A percentile compares a stretch with the other conserved stretches of the same genome.
Evolutionary conservation across 768 basidiomycete species (phyloP).

Genomic region (Austroboletus festivus): DNA sequence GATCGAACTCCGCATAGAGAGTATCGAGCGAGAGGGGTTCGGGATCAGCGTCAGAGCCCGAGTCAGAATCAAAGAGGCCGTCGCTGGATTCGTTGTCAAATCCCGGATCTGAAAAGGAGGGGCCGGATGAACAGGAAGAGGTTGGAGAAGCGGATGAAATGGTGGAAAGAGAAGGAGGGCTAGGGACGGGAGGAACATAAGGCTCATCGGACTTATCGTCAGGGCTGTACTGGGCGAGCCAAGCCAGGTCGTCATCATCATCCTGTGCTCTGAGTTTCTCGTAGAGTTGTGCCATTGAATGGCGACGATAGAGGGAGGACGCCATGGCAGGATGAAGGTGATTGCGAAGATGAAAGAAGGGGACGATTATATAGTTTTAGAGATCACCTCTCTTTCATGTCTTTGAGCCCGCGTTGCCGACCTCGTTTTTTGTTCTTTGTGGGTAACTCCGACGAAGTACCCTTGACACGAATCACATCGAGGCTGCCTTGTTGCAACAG

Average conservation of each 20-base stretch:
- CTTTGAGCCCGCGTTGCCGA: constrained; percentile 38
- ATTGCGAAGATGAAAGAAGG: constrained; percentile 17
- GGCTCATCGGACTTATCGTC: constrained; percentile 31
- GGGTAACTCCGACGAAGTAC: constrained; percentile 35
- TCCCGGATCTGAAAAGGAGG: constrained; percentile 17
- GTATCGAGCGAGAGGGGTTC: constrained; percentile 19
- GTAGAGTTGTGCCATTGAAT: constrained; percentile 35
- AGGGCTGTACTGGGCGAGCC: constrained; percentile 34
- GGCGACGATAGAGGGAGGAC: constrained; percentile 33
- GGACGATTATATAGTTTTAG: constrained; percentile 29
- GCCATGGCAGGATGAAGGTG: constrained; percentile 22
- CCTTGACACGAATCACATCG: constrained; percentile 35
- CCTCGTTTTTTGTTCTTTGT: constrained; percentile 41
- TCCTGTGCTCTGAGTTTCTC: constrained; percentile 35
- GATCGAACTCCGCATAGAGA: constrained; percentile 7
- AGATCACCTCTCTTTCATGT: constrained; percentile 37
- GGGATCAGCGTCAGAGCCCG: constrained; percentile 31
- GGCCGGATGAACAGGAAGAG: constrained; percentile 24
- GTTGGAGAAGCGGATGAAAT: constrained; percentile 29
- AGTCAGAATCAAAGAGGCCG: constrained; percentile 26
- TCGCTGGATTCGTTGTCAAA: constrained; percentile 24
- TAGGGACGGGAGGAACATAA: constrained; percentile 18
- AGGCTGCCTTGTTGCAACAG: constrained; percentile 34
- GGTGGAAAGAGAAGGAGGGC: constrained; percentile 22
- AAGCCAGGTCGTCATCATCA: constrained; percentile 34